phyloP scores from a whole-genome alignment of 495 filamentous ascomycete genomes.

The Hamigera avellanea region DNA sequence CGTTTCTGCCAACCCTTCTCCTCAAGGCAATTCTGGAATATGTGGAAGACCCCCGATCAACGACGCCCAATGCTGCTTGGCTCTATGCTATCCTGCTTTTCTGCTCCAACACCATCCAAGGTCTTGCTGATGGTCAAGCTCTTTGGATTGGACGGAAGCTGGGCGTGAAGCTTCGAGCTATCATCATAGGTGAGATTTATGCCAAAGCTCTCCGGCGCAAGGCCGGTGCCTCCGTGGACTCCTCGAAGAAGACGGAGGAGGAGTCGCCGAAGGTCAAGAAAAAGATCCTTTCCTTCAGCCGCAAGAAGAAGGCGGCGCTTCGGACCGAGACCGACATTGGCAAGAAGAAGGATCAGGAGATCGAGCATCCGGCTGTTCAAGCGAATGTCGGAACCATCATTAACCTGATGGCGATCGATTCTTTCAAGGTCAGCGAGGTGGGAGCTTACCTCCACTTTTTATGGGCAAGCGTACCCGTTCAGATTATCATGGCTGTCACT shows the following conservation, averaged over 20 bases:
- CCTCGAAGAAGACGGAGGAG: constrained; percentile 29
- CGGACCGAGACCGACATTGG: constrained; percentile 20
- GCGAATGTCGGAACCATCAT: constrained; percentile 94
- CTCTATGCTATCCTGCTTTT: constrained; percentile 88
- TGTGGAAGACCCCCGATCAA: constrained; percentile 68
- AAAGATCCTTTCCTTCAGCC: constrained; percentile 40
- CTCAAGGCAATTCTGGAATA: constrained; percentile 88
- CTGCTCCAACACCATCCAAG: constrained; percentile 62
- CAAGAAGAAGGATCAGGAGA: constrained; percentile 25
- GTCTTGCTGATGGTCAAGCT: constrained; percentile 74
- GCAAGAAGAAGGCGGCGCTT: constrained; percentile 39
- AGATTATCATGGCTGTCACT: constrained; percentile 60
- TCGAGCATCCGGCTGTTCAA: constrained; percentile 41
- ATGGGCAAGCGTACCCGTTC: constrained; percentile 73
- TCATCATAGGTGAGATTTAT: constrained; percentile 96
- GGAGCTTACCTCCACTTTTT: constrained; percentile 88
- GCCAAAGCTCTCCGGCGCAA: constrained; percentile 92
- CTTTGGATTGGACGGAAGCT: constrained; percentile 90
- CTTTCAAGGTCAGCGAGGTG: constrained; percentile 93
- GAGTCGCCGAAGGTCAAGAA: constrained; percentile 37
- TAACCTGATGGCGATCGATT: constrained; percentile 98
- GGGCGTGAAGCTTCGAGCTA: constrained; percentile 82
- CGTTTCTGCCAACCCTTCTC: constrained; percentile 83
- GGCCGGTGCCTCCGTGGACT: constrained; percentile 60
- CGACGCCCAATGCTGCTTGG: constrained; percentile 87